Percentiles rank a stretch among this genome's conserved stretches.
phyloP scores from a whole-genome alignment of 164 flowering plant genomes.

The Buxus sempervirens region DNA sequence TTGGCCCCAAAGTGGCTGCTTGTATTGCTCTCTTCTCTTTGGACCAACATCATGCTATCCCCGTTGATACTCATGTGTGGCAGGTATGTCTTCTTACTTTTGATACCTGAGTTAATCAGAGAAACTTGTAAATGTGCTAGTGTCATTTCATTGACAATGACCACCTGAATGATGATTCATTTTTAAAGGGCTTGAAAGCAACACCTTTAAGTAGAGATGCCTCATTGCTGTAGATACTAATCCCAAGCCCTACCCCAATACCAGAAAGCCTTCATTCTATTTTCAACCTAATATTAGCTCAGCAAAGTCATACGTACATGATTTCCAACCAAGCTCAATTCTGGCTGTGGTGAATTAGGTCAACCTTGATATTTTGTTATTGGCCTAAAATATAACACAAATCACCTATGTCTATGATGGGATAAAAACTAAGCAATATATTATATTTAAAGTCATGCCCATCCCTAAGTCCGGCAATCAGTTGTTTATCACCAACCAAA shows the following conservation, averaged over 20 bases:
- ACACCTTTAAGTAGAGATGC: not conserved
- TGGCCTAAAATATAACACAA: too few species aligned
- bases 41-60: slow-evolving; percentile 91
- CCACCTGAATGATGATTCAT: too few species aligned
- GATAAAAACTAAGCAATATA: too few species aligned
- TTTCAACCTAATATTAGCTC: not conserved
- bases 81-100: slow-evolving; percentile 42
- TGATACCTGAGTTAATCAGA: not conserved
- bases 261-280: not conserved
- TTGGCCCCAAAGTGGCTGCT: slow-evolving; percentile 95
- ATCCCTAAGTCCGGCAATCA: too few species aligned
- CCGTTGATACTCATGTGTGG: slow-evolving; percentile 98
- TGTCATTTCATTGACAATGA: not conserved
- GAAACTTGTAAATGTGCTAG: not conserved
- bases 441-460: too few species aligned
- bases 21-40: slow-evolving; percentile 93
- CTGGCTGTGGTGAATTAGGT: too few species aligned
- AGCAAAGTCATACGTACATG: not conserved
- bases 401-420: too few species aligned
- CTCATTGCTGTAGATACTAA: not conserved
- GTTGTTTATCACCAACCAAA: too few species aligned
- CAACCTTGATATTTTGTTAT: too few species aligned
- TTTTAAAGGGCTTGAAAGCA: too few species aligned
- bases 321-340: not conserved
- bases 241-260: not conserved